Evolutionary conservation across 495 filamentous ascomycete species (phyloP).

Genomic region (Aspergillus leporis): DNA sequence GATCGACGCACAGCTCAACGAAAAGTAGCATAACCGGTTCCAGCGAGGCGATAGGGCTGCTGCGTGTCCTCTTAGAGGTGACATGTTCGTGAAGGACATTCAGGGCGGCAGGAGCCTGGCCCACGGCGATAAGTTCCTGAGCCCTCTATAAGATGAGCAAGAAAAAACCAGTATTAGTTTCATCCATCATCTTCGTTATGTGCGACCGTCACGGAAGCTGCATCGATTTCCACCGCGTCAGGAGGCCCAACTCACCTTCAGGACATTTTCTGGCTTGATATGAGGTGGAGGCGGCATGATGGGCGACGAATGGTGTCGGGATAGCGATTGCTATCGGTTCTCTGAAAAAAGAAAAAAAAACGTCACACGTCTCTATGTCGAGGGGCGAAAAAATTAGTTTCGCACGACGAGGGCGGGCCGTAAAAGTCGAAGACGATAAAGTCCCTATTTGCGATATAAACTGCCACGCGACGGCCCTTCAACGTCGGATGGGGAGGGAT

Average conservation of each 20-base stretch:
- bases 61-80: conserved; percentile 94
- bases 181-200: conserved; percentile 7
- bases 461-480: conserved; percentile 46
- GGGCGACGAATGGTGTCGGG: conserved; percentile 29
- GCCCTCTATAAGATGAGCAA: conserved; percentile 59
- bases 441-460: conserved; percentile 23
- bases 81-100: conserved; percentile 98
- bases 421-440: conserved; percentile 24
- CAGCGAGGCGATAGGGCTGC: conserved; percentile 92
- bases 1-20: conserved; percentile 93
- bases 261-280: conserved; percentile 97
- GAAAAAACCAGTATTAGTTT: conserved; percentile 17
- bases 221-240: background rate
- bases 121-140: conserved; percentile 96
- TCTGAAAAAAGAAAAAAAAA: conserved; percentile 11
- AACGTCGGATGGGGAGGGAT: conserved; percentile 11
- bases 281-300: conserved; percentile 94
- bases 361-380: conserved; percentile 5
- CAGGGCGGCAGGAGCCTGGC: conserved; percentile 87
- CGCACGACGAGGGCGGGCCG: conserved; percentile 29
- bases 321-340: background rate
- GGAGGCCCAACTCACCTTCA: conserved; percentile 62
- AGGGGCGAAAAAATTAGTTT: conserved; percentile 11
- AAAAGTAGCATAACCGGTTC: conserved; percentile 98
- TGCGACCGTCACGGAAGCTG: background rate